A percentile compares a stretch with the other conserved stretches of the same genome.
These are phyloP conservation scores for Aspergillus wentii DNA, from an alignment of 495 filamentous ascomycete genomes.

Conservation along the genomic window DNA sequence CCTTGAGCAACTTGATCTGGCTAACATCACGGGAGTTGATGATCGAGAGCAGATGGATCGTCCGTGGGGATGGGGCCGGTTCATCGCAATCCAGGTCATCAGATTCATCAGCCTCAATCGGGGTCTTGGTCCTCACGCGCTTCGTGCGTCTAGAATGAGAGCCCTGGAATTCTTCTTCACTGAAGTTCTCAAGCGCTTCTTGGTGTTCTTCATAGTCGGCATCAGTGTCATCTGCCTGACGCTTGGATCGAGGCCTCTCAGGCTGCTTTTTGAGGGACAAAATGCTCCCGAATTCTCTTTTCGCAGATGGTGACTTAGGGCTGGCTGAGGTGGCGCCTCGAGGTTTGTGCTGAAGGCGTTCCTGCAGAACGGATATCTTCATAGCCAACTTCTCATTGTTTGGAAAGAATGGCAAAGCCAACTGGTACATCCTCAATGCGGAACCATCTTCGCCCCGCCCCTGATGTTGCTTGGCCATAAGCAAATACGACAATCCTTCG, in stretches of 20 bases:
- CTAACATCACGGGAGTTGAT: slow-evolving; percentile 79
- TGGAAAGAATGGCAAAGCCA: slow-evolving; percentile 81
- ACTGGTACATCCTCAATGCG: slow-evolving; percentile 80
- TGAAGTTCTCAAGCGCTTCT: slow-evolving; percentile 14
- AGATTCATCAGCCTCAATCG: slow-evolving; percentile 12
- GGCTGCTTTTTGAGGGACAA: slow-evolving; percentile 34
- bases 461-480: slow-evolving; percentile 90
- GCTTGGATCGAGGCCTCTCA: slow-evolving; percentile 23
- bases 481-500: slow-evolving; percentile 75
- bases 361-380: slow-evolving; percentile 70
- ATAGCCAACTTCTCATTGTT: slow-evolving; percentile 71
- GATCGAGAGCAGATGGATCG: slow-evolving; percentile 67
- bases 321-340: slow-evolving; percentile 10
- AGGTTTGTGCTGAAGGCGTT: slow-evolving; percentile 45
- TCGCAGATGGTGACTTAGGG: slow-evolving; percentile 15
- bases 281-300: slow-evolving; percentile 33
- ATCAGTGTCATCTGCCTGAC: slow-evolving; percentile 28
- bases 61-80: slow-evolving; percentile 55
- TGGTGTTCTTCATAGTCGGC: slow-evolving; percentile 27
- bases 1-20: slow-evolving; percentile 64
- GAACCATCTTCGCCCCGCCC: slow-evolving; percentile 71
- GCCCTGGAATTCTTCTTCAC: slow-evolving; percentile 30
- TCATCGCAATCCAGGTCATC: slow-evolving; percentile 25
- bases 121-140: slow-evolving; percentile 27
- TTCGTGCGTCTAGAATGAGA: slow-evolving; percentile 37